phyloP scores from a whole-genome alignment of 495 filamentous ascomycete species.

The Penicillium macrosclerotiorum region DNA sequence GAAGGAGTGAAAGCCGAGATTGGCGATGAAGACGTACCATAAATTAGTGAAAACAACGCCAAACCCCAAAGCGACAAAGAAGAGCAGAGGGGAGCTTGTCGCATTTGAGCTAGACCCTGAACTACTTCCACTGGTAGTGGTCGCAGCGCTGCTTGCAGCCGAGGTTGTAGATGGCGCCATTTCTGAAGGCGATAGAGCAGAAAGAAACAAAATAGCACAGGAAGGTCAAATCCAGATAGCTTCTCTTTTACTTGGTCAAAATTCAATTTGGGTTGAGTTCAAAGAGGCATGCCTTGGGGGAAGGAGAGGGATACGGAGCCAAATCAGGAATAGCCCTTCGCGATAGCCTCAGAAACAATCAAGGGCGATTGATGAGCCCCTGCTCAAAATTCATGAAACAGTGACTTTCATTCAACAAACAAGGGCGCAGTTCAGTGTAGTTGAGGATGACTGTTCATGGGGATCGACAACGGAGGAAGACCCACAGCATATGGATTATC shows the following conservation, averaged over 20 bases:
- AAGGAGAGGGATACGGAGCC: neutral
- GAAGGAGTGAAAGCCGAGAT: no score
- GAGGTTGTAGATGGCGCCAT: conserved; percentile 26
- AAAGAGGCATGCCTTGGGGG: conserved; percentile 2
- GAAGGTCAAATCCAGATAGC: no score
- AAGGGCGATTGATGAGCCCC: neutral
- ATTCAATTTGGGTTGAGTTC: neutral
- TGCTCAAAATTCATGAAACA: conserved; percentile 1
- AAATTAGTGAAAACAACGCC: conserved; percentile 98
- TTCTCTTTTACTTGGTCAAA: neutral
- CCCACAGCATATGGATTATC: conserved; percentile 1
- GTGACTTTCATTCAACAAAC: conserved; percentile 5
- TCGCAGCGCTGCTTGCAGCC: conserved; percentile 19
- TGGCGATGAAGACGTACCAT: conserved; percentile 61
- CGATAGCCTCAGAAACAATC: neutral
- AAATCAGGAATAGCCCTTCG: neutral
- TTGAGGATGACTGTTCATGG: conserved; percentile 7
- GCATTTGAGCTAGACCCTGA: conserved; percentile 11
- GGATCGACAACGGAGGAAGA: conserved; percentile 5
- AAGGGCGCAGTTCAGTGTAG: conserved; percentile 2
- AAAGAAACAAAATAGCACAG: conserved; percentile 3
- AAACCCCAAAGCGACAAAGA: conserved; percentile 96
- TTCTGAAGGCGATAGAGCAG: neutral
- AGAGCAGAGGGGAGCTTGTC: conserved; percentile 87
- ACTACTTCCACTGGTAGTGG: conserved; percentile 16